Evolutionary conservation across 1,284 basidiomycete species (phyloP).

Genomic region (Boletus sp.): DNA sequence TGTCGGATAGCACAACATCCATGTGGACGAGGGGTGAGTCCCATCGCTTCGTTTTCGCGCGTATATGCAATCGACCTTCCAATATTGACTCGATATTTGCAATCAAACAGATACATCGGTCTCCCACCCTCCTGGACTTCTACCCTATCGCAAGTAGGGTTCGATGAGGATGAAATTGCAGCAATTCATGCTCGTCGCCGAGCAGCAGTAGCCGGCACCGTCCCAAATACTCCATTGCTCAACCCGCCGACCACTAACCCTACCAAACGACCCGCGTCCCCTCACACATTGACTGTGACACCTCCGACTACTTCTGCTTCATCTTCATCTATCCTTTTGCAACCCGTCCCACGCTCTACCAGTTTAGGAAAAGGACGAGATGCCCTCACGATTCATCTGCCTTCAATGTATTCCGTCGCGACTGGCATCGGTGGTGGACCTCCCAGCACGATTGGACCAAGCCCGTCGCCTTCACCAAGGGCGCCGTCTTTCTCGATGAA

Average conservation of each 20-base stretch:
- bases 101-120: conserved; percentile 49
- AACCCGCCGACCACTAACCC: conserved; percentile 35
- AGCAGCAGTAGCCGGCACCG: conserved; percentile 36
- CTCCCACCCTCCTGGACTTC: conserved; percentile 70
- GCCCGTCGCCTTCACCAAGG: conserved; percentile 13
- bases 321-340: conserved; percentile 36
- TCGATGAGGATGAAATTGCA: conserved; percentile 63
- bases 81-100: neutral
- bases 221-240: conserved; percentile 18
- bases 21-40: conserved; percentile 70
- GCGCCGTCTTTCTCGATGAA: conserved; percentile 24
- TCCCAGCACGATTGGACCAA: conserved; percentile 3
- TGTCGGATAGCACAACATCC: conserved; percentile 60
- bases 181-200: conserved; percentile 52
- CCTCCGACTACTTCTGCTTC: conserved; percentile 33
- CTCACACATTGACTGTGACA: conserved; percentile 3
- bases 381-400: conserved; percentile 10
- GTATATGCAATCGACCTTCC: neutral
- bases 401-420: conserved; percentile 13
- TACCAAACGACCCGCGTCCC: conserved; percentile 28
- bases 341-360: conserved; percentile 29
- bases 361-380: conserved; percentile 15
- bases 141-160: conserved; percentile 55
- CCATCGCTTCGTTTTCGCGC: neutral
- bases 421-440: neutral